Evolutionary conservation across 2,329 filamentous ascomycete genomes (phyloP).

Genomic region (Blastomyces parvus): DNA sequence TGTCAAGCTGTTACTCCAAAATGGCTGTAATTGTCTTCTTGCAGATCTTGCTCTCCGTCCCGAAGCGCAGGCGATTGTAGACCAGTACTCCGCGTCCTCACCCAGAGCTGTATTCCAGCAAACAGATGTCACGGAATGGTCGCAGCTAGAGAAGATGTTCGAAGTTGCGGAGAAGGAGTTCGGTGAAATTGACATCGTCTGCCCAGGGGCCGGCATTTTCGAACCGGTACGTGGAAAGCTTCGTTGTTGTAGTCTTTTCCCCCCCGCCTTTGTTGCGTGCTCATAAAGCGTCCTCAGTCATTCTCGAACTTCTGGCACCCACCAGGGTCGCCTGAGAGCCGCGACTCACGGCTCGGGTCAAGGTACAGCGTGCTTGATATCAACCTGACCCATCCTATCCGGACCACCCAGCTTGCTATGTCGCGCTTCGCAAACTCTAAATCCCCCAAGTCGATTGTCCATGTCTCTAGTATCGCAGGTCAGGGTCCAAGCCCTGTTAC

Average conservation of each 20-base stretch:
- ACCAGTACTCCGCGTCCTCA: conserved; percentile 27
- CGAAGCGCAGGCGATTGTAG: conserved; percentile 35
- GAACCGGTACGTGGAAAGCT: conserved; percentile 30
- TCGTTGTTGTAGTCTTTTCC: neutral
- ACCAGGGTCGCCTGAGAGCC: conserved; percentile 35
- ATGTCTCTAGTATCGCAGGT: conserved; percentile 42
- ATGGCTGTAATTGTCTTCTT: conserved; percentile 40
- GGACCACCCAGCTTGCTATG: conserved; percentile 43
- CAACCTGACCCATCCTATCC: conserved; percentile 45
- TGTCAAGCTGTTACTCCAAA: conserved; percentile 34
- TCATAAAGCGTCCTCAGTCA: conserved; percentile 23
- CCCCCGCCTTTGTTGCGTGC: neutral
- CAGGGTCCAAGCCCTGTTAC: conserved; percentile 31
- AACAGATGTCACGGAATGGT: conserved; percentile 44
- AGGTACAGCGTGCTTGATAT: conserved; percentile 42
- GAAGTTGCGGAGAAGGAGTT: conserved; percentile 41
- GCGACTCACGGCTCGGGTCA: conserved; percentile 31
- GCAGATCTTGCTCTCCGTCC: conserved; percentile 38
- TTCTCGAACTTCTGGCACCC: conserved; percentile 45
- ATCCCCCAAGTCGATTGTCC: conserved; percentile 36
- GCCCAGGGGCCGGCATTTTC: conserved; percentile 39
- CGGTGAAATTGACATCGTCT: conserved; percentile 39
- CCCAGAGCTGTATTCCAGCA: conserved; percentile 36
- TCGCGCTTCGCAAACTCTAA: conserved; percentile 36
- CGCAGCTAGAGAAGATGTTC: conserved; percentile 42